phyloP scores from a whole-genome alignment of 192 early-diverging fungal genomes.

The Backusella sp. region DNA sequence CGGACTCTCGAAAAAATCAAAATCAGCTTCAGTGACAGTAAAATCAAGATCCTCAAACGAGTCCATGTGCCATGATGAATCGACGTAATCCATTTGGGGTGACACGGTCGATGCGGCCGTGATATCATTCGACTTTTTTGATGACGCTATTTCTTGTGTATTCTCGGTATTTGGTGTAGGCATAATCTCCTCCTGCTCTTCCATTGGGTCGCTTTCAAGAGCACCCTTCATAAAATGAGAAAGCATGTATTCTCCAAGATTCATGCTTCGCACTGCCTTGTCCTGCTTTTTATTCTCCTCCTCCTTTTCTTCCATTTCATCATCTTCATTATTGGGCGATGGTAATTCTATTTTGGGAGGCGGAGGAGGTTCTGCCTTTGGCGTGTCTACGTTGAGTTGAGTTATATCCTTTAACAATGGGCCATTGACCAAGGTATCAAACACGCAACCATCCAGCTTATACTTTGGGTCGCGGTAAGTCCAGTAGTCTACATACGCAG shows the following conservation, averaged over 20 bases:
- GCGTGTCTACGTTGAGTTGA: not conserved
- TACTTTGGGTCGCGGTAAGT: not conserved
- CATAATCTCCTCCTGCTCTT: not conserved
- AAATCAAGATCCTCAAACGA: slow-evolving; percentile 26
- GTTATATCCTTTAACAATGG: not conserved
- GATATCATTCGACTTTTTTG: not conserved
- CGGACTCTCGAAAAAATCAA: slow-evolving; percentile 30
- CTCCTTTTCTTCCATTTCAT: not conserved
- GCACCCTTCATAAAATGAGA: slow-evolving; percentile 3
- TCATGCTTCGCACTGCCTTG: not conserved
- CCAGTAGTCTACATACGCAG: not conserved
- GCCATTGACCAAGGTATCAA: not conserved
- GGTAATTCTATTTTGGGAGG: not conserved
- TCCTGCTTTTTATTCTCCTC: not conserved
- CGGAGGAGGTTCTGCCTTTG: not conserved
- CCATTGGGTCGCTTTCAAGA: not conserved
- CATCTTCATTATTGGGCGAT: not conserved
- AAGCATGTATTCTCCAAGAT: not conserved
- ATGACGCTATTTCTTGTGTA: not conserved
- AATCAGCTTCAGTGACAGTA: slow-evolving; percentile 35
- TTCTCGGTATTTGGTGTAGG: not conserved
- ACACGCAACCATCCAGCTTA: not conserved
- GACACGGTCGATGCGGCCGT: not conserved
- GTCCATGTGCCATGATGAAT: not conserved
- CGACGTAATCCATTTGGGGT: not conserved